Evolutionary conservation across 2,329 filamentous ascomycete genomes (phyloP), one percentile per base, ranked within the genome.

Genomic region (Colletotrichum liriopes): DNA sequence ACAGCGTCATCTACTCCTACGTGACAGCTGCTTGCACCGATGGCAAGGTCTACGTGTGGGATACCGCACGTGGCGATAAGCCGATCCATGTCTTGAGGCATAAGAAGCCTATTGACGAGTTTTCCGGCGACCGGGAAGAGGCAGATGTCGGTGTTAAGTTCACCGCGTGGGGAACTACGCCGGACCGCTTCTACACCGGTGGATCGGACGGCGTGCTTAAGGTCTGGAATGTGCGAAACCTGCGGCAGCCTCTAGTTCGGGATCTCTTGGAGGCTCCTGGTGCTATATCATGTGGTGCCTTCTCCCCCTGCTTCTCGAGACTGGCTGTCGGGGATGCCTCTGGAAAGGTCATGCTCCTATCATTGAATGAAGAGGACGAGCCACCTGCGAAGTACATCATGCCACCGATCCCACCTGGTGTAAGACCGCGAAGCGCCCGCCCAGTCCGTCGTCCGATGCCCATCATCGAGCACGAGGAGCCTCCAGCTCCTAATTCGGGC

Each of bases 141-240:
- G 88, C 89, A 62, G 90, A 92, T 70, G 87, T 88, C 0, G 90
- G 90, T 2, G 88, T 92, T 52, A 92, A 91, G 76, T 92, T 92
- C 74, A 87, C 86, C 0, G 86, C 89, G 5, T 92, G 90, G 90
- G 90, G 89, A 1, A 85, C 82, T 20, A 87, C 86, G 0, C 78
- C 83, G 0, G 88, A 90, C 66, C 84, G 90, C 0, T 85, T 92
- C 54, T 92, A 92, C 74, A 92, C 90, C 0, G 90, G 90, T 1
- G 89, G 88, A 0, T 91, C 90, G 1, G 90, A 92, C 72, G 90
- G 90, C 1, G 83, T 88, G 0, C 84, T 92, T 20, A 91, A 90
- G 72, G 88, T 89, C 2, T 92, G 90, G 90, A 89, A 92, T 73
- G 80, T 92, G 11, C 86, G 88, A 12, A 82, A 83, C 55, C 76